phyloP scores from a whole-genome alignment of 768 basidiomycete species.

The Omphalotus guepiniiformis region DNA sequence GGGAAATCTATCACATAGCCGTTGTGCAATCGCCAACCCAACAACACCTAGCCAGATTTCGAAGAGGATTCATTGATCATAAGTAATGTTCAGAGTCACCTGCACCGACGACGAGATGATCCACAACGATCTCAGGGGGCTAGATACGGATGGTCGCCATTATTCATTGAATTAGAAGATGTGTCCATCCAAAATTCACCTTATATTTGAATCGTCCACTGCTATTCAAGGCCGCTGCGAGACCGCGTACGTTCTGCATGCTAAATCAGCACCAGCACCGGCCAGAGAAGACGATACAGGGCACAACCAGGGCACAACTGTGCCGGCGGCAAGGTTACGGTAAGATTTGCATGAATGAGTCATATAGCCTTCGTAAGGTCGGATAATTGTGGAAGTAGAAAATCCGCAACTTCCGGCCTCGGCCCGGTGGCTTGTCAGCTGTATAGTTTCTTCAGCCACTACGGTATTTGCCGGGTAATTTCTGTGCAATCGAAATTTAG shows the following conservation, averaged over 20 bases:
- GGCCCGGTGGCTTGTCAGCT: too few relatives aligned
- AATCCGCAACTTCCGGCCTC: too few relatives aligned
- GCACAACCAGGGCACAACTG: too few relatives aligned
- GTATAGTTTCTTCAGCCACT: too few relatives aligned
- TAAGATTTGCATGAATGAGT: too few relatives aligned
- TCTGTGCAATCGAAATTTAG: too few relatives aligned
- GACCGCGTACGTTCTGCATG: slow-evolving; percentile 40
- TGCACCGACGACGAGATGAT: slow-evolving; percentile 86
- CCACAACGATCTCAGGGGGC: slow-evolving; percentile 65
- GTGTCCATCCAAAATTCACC: slow-evolving; percentile 29
- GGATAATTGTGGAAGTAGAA: too few relatives aligned
- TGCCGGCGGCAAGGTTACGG: too few relatives aligned
- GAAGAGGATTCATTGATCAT: neutral
- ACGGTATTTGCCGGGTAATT: too few relatives aligned
- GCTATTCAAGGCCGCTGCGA: slow-evolving; percentile 59
- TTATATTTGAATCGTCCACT: slow-evolving; percentile 57
- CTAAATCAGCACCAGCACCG: too few relatives aligned
- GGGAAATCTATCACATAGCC: slow-evolving; percentile 60
- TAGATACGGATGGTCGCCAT: neutral
- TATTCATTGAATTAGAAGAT: neutral
- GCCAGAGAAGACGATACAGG: too few relatives aligned
- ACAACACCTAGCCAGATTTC: slow-evolving; percentile 82
- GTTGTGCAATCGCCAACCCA: slow-evolving; percentile 82
- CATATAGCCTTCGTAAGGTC: too few relatives aligned
- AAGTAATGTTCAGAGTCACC: slow-evolving; percentile 38